Percentiles rank a stretch among this genome's conserved stretches.
These are phyloP conservation scores for Akanthomyces dipterigenus DNA, from an alignment of 2,329 filamentous ascomycete species.

Conservation along the genomic window DNA sequence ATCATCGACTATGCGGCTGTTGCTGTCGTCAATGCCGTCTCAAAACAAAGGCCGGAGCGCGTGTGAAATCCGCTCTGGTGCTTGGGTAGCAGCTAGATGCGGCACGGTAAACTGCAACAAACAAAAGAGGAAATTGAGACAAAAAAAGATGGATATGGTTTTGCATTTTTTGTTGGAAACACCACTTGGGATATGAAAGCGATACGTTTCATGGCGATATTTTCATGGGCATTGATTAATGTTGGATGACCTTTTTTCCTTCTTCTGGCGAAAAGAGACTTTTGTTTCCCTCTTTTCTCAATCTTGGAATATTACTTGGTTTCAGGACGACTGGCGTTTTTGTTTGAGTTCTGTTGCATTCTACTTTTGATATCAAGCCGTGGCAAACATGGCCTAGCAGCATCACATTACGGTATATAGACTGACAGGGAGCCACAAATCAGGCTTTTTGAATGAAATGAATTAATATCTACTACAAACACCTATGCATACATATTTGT, in stretches of 20 bases:
- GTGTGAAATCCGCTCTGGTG: not conserved
- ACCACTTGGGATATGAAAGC: not conserved
- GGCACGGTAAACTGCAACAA: not conserved
- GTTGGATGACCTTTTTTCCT: not conserved
- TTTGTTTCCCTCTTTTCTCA: not conserved
- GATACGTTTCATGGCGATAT: not conserved
- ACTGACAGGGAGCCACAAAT: not conserved
- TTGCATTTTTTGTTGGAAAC: not conserved
- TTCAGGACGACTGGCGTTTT: not conserved
- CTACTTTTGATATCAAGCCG: no score
- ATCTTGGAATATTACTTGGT: not conserved
- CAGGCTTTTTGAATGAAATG: not conserved
- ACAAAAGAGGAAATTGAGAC: not conserved
- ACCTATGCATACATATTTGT: no score
- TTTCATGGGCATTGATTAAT: not conserved
- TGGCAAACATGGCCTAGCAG: not conserved
- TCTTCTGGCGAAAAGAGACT: no score
- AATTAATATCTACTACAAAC: no score
- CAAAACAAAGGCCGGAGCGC: not conserved
- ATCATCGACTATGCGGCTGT: not conserved
- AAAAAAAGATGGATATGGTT: not conserved
- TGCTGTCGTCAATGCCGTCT: no score
- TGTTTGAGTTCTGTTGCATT: no score
- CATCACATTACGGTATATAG: not conserved
- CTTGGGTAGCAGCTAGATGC: not conserved